Evolutionary conservation across 2,329 filamentous ascomycete genomes (phyloP).

Genomic region (Claviceps humidiphila): DNA sequence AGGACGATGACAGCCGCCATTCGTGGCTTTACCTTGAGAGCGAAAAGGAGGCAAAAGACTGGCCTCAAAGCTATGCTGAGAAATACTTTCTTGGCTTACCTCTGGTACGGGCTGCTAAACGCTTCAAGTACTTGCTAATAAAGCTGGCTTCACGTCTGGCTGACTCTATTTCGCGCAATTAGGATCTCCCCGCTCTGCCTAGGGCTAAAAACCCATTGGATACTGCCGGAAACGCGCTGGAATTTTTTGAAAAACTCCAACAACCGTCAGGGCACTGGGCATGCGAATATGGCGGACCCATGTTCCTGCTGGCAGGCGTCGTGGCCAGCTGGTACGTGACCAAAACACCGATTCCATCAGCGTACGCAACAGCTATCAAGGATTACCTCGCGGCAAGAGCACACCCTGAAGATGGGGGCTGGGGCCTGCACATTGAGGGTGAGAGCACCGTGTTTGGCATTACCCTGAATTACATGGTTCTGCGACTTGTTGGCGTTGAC

Average conservation of each 20-base stretch:
- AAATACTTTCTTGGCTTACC: conserved; percentile 76
- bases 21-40: conserved; percentile 90
- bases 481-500: conserved; percentile 71
- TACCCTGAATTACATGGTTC: conserved; percentile 68
- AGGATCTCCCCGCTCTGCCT: conserved; percentile 65
- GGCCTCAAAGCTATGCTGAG: conserved; percentile 83
- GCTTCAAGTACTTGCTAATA: background rate
- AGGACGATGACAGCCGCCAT: conserved; percentile 70
- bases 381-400: conserved; percentile 83
- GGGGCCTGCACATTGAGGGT: conserved; percentile 91
- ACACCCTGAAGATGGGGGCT: conserved; percentile 80
- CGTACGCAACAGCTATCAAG: conserved; percentile 76
- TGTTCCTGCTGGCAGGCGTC: conserved; percentile 83
- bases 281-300: conserved; percentile 93
- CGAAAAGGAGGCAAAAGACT: conserved; percentile 53
- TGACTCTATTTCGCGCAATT: background rate
- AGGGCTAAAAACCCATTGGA: conserved; percentile 60
- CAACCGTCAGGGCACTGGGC: conserved; percentile 85
- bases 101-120: conserved; percentile 38
- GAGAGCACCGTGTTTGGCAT: conserved; percentile 89
- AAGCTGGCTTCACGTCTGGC: background rate
- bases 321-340: conserved; percentile 83
- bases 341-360: conserved; percentile 68
- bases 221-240: conserved; percentile 67
- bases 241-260: conserved; percentile 83